Base-by-base conservation (phyloP, 2,329 filamentous ascomycete genomes). In the Chaetomiaceae sp. region DNA sequence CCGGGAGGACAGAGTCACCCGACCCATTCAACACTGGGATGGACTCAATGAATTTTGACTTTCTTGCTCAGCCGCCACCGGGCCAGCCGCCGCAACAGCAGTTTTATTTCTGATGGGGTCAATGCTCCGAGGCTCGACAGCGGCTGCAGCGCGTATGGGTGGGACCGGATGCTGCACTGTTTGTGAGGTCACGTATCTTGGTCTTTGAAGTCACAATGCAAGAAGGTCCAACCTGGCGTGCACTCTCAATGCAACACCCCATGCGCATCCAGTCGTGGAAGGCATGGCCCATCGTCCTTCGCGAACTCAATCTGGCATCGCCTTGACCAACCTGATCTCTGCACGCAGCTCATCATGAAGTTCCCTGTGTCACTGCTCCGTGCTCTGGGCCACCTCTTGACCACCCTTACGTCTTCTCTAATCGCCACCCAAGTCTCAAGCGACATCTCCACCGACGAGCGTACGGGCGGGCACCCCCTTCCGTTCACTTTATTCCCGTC, bases 31-130 rank as follows among this genome's bases (percentile, higher is more conserved):
- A 79, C 51, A 68, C 71, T 6, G 73, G 70, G 36, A 62, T 76
- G 46, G 78, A 80, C 56, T 63, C 71, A 27, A 72, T 81, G 69
- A 80, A 73, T 58, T 80, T 80, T 61, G 77, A 80, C 56, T 81
- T 81, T 52, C 60, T 78, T 47, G 74, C 77, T 0, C 77, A 80
- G 53, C 74, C 76, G 8, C 75, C 76, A 5, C 76, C 77, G 0
- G 77, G 77, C 4, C 76, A 80, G 52, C 71, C 74, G 14, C 71
- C 73, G 33, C 68, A 69, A 51, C 75, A 76, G 52, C 69, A 73
- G 46, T 79, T 75, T 53, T 80, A 80, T 57, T 81, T 78, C 53
- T 79, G 39, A 47, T 7, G 2, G 2, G 30, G n/a, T n/a, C n/a
- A n/a, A n/a, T n/a, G n/a, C n/a, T n/a, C 17, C n/a, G 2, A 18